These are phyloP conservation scores for Crucibulum laeve DNA, from an alignment of 768 basidiomycete species.

Conservation along the genomic window DNA sequence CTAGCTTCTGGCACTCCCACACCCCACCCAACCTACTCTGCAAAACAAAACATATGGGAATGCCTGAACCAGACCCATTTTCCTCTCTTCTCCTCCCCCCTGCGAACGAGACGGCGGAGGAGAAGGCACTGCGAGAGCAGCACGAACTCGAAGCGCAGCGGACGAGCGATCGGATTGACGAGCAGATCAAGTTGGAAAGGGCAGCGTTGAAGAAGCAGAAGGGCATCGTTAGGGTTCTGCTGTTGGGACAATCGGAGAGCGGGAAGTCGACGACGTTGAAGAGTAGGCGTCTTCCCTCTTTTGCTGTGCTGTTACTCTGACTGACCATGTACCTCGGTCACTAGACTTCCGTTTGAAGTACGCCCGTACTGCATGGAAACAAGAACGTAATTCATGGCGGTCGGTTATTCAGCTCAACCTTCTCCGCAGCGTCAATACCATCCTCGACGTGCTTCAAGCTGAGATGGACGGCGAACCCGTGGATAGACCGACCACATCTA, in stretches of 20 bases:
- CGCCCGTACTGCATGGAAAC: slow-evolving; percentile 54
- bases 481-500: slow-evolving; percentile 3
- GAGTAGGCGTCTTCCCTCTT: slow-evolving; percentile 28
- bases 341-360: slow-evolving; percentile 70
- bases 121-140: slow-evolving; percentile 37
- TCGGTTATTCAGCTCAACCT: slow-evolving; percentile 78
- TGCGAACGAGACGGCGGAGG: slow-evolving; percentile 44
- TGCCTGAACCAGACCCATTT: slow-evolving; percentile 47
- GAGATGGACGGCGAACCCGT: slow-evolving; percentile 33
- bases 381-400: slow-evolving; percentile 69
- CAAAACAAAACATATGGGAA: slow-evolving; percentile 14
- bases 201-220: slow-evolving; percentile 39
- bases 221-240: slow-evolving; percentile 42
- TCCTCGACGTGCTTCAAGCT: slow-evolving; percentile 54
- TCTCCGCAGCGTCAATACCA: slow-evolving; percentile 57
- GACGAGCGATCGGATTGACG: slow-evolving; percentile 58
- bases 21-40: no score
- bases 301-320: slow-evolving; percentile 2
- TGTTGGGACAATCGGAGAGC: slow-evolving; percentile 61
- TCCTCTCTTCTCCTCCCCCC: slow-evolving; percentile 54
- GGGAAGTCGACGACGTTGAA: slow-evolving; percentile 59
- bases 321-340: not conserved
- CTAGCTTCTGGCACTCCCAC: no score
- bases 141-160: slow-evolving; percentile 54
- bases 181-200: slow-evolving; percentile 43